These are phyloP conservation scores for Taxillus chinensis DNA, from an alignment of 164 flowering plant species.

Conservation along the genomic window DNA sequence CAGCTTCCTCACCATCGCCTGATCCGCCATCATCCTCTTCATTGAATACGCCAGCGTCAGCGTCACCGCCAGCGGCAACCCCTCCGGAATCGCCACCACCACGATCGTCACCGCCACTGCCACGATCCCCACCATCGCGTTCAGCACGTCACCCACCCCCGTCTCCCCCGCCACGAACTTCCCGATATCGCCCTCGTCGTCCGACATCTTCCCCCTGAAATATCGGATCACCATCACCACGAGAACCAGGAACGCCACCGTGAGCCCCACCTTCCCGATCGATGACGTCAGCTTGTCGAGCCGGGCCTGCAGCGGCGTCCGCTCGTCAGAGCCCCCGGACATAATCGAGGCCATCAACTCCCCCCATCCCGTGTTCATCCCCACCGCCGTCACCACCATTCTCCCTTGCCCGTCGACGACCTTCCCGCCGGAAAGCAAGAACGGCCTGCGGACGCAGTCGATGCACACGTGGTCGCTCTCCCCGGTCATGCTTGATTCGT, in stretches of 20 bases:
- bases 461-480: slow-evolving; percentile 58
- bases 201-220: slow-evolving; percentile 54
- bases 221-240: slow-evolving; percentile 45
- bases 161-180: slow-evolving; percentile 38
- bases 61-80: slow-evolving; percentile 66
- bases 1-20: slow-evolving; percentile 69
- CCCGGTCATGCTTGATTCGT: slow-evolving; percentile 74
- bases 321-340: slow-evolving; percentile 22
- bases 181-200: slow-evolving; percentile 20
- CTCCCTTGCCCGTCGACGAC: slow-evolving; percentile 49
- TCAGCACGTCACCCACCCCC: slow-evolving; percentile 22
- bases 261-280: slow-evolving; percentile 62
- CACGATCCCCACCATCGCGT: slow-evolving; percentile 36
- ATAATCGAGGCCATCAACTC: slow-evolving; percentile 56
- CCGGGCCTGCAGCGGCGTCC: slow-evolving; percentile 52
- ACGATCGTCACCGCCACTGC: slow-evolving; percentile 64
- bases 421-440: slow-evolving; percentile 56
- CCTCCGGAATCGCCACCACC: slow-evolving; percentile 83
- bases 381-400: slow-evolving; percentile 58
- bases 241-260: slow-evolving; percentile 62
- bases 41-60: slow-evolving; percentile 70
- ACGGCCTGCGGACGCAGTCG: slow-evolving; percentile 28
- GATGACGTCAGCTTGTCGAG: slow-evolving; percentile 49
- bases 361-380: slow-evolving; percentile 66
- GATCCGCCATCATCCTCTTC: slow-evolving; percentile 79